phyloP scores from a whole-genome alignment of 345 rosid genomes.

The Ceriops tagal region DNA sequence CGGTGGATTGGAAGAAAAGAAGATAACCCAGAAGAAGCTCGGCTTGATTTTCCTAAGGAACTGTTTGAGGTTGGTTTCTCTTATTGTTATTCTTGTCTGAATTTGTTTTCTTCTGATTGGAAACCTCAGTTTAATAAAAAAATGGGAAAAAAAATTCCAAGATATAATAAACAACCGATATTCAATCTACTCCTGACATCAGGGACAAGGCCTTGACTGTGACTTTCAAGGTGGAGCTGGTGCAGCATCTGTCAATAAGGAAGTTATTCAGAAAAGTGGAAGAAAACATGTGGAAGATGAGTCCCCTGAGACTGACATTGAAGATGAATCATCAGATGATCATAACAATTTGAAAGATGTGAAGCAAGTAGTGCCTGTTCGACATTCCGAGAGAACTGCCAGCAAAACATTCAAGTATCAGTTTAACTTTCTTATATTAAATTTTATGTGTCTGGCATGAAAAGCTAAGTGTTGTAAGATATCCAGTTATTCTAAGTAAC shows the following conservation, averaged over 20 bases:
- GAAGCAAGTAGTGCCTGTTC: slow-evolving; percentile 57
- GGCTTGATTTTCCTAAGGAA: slow-evolving; percentile 74
- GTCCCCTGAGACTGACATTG: slow-evolving; percentile 47
- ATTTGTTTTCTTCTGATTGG: background rate
- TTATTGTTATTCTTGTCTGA: background rate
- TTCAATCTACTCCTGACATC: slow-evolving; percentile 23
- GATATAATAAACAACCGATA: background rate
- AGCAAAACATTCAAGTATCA: slow-evolving; percentile 64
- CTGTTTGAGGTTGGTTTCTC: slow-evolving; percentile 53
- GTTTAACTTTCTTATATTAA: slow-evolving; percentile 19
- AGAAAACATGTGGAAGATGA: slow-evolving; percentile 38
- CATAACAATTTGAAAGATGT: slow-evolving; percentile 29
- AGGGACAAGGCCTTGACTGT: slow-evolving; percentile 49
- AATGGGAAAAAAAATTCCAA: background rate
- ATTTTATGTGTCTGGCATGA: background rate
- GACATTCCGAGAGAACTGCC: slow-evolving; percentile 63
- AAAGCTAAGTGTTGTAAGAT: slow-evolving; percentile 11
- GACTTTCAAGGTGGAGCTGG: slow-evolving; percentile 84
- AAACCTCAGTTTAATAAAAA: background rate
- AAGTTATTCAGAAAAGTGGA: slow-evolving; percentile 28
- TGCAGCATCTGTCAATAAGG: slow-evolving; percentile 34
- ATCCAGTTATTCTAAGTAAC: too few relatives aligned
- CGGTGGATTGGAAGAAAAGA: slow-evolving; percentile 96
- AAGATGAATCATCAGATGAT: slow-evolving; percentile 46
- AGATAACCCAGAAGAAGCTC: slow-evolving; percentile 77